Evolutionary conservation across 192 early-diverging fungal genomes (phyloP).

Genomic region (Allomyces macrogynus): DNA sequence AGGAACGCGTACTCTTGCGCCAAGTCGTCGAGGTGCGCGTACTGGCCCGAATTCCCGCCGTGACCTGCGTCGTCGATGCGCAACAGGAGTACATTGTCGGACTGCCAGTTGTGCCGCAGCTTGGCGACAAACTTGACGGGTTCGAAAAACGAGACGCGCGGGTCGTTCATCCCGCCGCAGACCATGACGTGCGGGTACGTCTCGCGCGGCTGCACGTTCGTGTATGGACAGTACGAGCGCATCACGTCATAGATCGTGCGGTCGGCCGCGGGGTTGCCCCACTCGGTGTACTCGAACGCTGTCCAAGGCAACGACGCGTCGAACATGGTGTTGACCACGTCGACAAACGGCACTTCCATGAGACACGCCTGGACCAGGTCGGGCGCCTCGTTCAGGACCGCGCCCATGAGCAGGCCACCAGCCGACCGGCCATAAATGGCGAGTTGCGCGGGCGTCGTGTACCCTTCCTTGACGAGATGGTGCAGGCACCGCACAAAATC

Average conservation of each 20-base stretch:
- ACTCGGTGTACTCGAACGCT: conserved; percentile 48
- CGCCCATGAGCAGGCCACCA: conserved; percentile 55
- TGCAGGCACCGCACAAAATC: conserved; percentile 52
- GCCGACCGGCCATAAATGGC: conserved; percentile 54
- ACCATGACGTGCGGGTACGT: conserved; percentile 42
- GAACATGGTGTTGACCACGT: conserved; percentile 70
- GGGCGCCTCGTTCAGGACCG: conserved; percentile 36
- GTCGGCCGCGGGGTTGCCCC: conserved; percentile 44
- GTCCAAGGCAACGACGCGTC: conserved; percentile 48
- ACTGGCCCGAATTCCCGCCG: conserved; percentile 14
- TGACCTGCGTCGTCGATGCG: conserved; percentile 13
- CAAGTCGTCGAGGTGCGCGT: conserved; percentile 11
- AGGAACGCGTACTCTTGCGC: conserved; percentile 14
- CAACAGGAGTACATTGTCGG: conserved; percentile 8
- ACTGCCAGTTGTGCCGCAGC: conserved; percentile 19
- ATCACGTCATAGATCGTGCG: conserved; percentile 32
- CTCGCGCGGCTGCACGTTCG: not conserved
- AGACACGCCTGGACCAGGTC: conserved; percentile 55
- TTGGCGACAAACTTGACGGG: conserved; percentile 71
- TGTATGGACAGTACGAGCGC: conserved; percentile 40
- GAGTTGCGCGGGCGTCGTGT: conserved; percentile 27
- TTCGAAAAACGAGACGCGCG: conserved; percentile 62
- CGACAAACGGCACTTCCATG: conserved; percentile 64
- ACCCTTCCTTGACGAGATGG: conserved; percentile 33
- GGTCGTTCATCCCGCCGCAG: conserved; percentile 56